phyloP scores from a whole-genome alignment of 495 filamentous ascomycete genomes.

The Margaritispora aquatica region DNA sequence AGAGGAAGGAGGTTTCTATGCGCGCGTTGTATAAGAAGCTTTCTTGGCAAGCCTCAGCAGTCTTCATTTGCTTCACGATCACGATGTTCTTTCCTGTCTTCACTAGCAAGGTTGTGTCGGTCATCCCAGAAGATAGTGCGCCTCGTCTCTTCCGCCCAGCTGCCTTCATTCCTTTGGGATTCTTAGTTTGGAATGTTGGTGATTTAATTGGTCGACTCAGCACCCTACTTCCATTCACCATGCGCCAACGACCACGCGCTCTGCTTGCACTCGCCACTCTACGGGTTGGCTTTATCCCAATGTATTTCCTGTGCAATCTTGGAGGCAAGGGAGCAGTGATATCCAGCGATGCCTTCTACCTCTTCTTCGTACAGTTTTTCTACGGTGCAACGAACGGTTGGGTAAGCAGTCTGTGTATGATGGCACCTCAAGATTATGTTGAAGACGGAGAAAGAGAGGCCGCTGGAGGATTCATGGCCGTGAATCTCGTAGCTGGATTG shows the following conservation, averaged over 20 bases:
- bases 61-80: slow-evolving; percentile 72
- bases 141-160: slow-evolving; percentile 58
- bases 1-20: slow-evolving; percentile 57
- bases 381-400: slow-evolving; percentile 87
- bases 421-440: slow-evolving; percentile 76
- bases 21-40: slow-evolving; percentile 65
- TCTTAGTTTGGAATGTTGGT: slow-evolving; percentile 91
- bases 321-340: slow-evolving; percentile 60
- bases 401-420: slow-evolving; percentile 81
- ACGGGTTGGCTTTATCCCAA: slow-evolving; percentile 66
- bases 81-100: slow-evolving; percentile 96
- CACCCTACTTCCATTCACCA: slow-evolving; percentile 55
- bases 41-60: slow-evolving; percentile 58
- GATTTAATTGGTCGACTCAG: slow-evolving; percentile 74
- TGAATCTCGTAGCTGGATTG: slow-evolving; percentile 79
- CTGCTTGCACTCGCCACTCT: slow-evolving; percentile 59
- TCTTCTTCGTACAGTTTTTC: slow-evolving; percentile 70
- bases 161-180: slow-evolving; percentile 82
- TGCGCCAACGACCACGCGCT: slow-evolving; percentile 52
- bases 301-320: slow-evolving; percentile 88
- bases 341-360: slow-evolving; percentile 79
- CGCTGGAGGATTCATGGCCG: slow-evolving; percentile 88
- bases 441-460: slow-evolving; percentile 75
- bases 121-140: slow-evolving; percentile 43
- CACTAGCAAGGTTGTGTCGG: slow-evolving; percentile 73